A percentile compares a stretch with the other conserved stretches of the same genome.
These are phyloP conservation scores for Ensete ventricosum DNA, from an alignment of 176 grass and related monocot species.

Conservation along the genomic window DNA sequence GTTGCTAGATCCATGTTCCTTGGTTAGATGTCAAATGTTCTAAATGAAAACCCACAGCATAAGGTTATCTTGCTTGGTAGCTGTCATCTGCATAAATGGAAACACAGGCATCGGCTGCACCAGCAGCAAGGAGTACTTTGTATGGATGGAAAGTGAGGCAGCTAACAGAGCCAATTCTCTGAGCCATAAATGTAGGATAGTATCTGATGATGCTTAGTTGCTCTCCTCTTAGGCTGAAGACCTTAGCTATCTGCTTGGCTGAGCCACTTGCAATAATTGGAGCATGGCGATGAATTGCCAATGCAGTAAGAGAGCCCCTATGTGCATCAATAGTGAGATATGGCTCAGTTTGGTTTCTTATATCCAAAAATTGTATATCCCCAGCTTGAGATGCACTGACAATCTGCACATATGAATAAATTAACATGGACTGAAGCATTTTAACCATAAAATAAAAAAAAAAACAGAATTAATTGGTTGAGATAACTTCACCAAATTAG, in stretches of 20 bases:
- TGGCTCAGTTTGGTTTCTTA: slow-evolving; percentile 40
- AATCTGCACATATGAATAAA: slow-evolving; percentile 22
- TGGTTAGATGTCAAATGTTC: slow-evolving; percentile 18
- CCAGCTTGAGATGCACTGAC: slow-evolving; percentile 10
- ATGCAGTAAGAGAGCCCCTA: slow-evolving; percentile 23
- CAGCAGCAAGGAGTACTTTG: slow-evolving; percentile 62
- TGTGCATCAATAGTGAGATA: slow-evolving; percentile 26
- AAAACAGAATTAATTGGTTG: background rate
- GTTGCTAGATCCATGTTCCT: slow-evolving; percentile 29
- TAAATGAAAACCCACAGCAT: background rate
- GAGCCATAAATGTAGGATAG: slow-evolving; percentile 62
- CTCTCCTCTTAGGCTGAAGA: slow-evolving; percentile 32
- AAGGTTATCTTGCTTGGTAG: slow-evolving; percentile 49
- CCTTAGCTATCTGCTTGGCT: slow-evolving; percentile 35
- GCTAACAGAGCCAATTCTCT: slow-evolving; percentile 53
- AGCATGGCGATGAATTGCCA: slow-evolving; percentile 23
- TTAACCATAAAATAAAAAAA: background rate
- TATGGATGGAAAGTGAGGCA: slow-evolving; percentile 82
- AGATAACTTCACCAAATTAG: background rate
- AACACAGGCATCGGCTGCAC: slow-evolving; percentile 64
- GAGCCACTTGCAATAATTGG: slow-evolving; percentile 33
- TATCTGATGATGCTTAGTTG: slow-evolving; percentile 47
- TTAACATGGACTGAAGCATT: background rate
- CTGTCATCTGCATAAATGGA: slow-evolving; percentile 87
- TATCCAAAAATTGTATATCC: slow-evolving; percentile 51